Percentiles rank a stretch among this genome's conserved stretches.
phyloP scores from a whole-genome alignment of 78 protist species.

The Speleostelium caveatum region DNA sequence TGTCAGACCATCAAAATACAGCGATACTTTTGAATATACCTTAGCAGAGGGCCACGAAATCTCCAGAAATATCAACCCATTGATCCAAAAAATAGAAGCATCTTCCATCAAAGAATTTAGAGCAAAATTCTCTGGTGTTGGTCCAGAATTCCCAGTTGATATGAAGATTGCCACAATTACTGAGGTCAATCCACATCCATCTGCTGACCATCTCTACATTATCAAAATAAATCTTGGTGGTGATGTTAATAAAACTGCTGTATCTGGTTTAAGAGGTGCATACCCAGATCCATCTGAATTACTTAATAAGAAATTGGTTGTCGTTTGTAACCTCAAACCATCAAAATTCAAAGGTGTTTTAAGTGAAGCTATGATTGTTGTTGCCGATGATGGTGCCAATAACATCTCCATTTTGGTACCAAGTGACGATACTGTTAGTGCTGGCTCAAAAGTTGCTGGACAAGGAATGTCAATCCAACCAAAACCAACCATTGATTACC shows the following conservation, averaged over 20 bases:
- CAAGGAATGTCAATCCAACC: conserved; percentile 46
- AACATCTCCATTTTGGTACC: conserved; percentile 25
- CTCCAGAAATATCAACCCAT: conserved; percentile 23
- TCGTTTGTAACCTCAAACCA: conserved; percentile 80
- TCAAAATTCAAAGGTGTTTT: conserved; percentile 83
- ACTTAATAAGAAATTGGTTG: background rate
- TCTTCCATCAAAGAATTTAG: conserved; percentile 32
- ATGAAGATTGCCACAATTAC: conserved; percentile 68
- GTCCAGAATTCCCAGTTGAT: conserved; percentile 74
- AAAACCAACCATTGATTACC: conserved; percentile 45
- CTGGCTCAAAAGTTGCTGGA: conserved; percentile 43
- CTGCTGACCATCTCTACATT: conserved; percentile 71
- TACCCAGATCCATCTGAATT: conserved; percentile 62
- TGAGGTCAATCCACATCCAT: conserved; percentile 44
- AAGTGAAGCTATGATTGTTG: conserved; percentile 84
- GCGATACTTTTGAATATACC: conserved; percentile 28
- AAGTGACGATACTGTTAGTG: background rate
- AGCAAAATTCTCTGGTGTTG: conserved; percentile 41
- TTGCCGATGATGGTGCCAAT: conserved; percentile 60
- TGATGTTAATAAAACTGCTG: conserved; percentile 16
- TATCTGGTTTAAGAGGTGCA: conserved; percentile 62
- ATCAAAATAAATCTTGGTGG: conserved; percentile 75
- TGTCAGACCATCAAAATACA: conserved; percentile 13
- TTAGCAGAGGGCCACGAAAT: conserved; percentile 66
- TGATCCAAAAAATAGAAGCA: conserved; percentile 19